Evolutionary conservation across 257 asterid genomes (phyloP).

Genomic region (Nicotiana sylvestris): DNA sequence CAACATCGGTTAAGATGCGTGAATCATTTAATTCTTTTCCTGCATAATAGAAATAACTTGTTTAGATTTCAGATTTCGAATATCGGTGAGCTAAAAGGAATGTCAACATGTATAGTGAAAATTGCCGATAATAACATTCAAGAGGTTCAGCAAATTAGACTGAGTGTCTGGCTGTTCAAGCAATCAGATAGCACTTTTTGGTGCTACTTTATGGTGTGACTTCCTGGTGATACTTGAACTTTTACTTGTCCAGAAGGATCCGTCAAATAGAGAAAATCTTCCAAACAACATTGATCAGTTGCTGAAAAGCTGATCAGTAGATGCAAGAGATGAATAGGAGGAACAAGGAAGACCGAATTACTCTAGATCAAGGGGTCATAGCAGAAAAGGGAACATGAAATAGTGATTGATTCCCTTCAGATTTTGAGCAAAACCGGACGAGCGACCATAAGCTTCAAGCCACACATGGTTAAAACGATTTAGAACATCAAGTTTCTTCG

Average conservation of each 20-base stretch:
- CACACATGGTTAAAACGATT: no score
- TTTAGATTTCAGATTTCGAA: neutral
- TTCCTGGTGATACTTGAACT: no score
- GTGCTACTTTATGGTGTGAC: neutral
- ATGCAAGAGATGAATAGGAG: no score
- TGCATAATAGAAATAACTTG: constrained; percentile 27
- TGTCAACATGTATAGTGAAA: neutral
- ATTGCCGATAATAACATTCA: neutral
- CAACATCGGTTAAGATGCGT: constrained; percentile 79
- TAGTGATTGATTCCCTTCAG: no score
- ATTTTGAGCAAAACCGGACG: no score
- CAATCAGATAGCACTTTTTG: neutral
- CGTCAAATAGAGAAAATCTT: neutral
- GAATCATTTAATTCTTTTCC: constrained; percentile 86
- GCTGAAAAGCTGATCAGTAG: no score
- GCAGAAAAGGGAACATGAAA: no score
- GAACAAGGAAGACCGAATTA: no score
- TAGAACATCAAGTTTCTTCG: no score
- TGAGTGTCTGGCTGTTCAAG: neutral
- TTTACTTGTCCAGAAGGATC: neutral
- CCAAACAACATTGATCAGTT: neutral
- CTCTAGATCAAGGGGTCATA: no score
- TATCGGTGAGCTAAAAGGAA: neutral
- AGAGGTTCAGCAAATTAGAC: neutral
- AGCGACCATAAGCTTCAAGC: no score